Percentiles rank a stretch among this genome's conserved stretches.
Evolutionary conservation across 2,329 filamentous ascomycete species (phyloP).

Genomic region (Hypoxylon sp.): DNA sequence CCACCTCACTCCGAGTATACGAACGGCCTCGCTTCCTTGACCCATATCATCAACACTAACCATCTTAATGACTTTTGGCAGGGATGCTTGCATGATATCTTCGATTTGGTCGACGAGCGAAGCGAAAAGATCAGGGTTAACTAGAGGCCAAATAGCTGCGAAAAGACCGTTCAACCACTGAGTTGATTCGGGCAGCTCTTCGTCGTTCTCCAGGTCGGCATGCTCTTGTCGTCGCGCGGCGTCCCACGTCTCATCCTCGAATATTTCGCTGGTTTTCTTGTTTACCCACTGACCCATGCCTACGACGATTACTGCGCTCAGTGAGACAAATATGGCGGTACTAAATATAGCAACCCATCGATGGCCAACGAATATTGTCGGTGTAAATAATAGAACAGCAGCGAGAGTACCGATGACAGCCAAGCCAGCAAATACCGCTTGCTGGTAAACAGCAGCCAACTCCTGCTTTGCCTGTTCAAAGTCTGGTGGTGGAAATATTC

Average conservation of each 20-base stretch:
- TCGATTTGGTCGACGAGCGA: slow-evolving; percentile 75
- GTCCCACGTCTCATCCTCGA: slow-evolving; percentile 76
- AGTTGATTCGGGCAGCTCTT: slow-evolving; percentile 69
- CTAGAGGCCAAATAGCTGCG: slow-evolving; percentile 74
- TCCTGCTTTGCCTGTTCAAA: slow-evolving; percentile 53
- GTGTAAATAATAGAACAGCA: slow-evolving; percentile 36
- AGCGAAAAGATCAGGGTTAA: slow-evolving; percentile 78
- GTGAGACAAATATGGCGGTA: slow-evolving; percentile 38
- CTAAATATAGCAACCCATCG: slow-evolving; percentile 37
- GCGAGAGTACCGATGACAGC: slow-evolving; percentile 46
- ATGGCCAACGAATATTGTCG: slow-evolving; percentile 34
- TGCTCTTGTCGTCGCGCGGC: slow-evolving; percentile 64
- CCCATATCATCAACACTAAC: slow-evolving; percentile 79
- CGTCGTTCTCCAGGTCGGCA: slow-evolving; percentile 51
- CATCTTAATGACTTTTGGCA: slow-evolving; percentile 75
- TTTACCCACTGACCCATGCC: slow-evolving; percentile 66
- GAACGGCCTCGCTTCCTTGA: slow-evolving; percentile 75
- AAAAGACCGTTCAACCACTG: slow-evolving; percentile 77
- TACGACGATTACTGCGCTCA: slow-evolving; percentile 48
- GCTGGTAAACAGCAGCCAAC: slow-evolving; percentile 45
- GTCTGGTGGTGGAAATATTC: slow-evolving; percentile 58
- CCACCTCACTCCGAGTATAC: slow-evolving; percentile 76
- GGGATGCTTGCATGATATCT: slow-evolving; percentile 81
- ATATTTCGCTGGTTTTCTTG: slow-evolving; percentile 68
- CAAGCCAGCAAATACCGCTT: slow-evolving; percentile 50